Conservation (phyloP, 2,329 filamentous ascomycete species). For the Colletotrichum salicis region DNA sequence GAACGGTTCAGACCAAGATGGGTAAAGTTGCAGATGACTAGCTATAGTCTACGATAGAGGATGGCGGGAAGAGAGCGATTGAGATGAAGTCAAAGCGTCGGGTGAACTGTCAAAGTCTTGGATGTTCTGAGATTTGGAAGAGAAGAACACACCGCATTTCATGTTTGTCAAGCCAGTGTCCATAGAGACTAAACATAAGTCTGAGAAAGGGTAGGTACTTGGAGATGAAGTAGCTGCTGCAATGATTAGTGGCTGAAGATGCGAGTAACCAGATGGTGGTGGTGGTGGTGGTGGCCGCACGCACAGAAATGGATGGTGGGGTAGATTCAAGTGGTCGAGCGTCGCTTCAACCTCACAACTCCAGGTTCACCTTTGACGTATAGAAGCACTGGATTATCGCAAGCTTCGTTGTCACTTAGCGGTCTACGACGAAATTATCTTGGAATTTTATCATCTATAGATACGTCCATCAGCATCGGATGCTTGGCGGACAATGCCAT, state of each 20-base stretch:
- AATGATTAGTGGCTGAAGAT: not conserved
- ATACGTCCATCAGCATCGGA: not conserved
- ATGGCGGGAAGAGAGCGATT: not conserved
- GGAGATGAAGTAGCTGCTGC: not conserved
- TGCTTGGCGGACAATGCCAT: conserved; percentile 2
- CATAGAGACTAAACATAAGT: not conserved
- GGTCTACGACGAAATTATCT: not conserved
- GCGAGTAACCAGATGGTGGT: not conserved
- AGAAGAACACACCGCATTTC: not conserved
- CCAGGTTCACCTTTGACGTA: not conserved
- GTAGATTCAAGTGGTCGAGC: not conserved
- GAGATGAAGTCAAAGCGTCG: not conserved
- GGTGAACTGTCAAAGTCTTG: not conserved
- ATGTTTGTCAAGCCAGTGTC: not conserved
- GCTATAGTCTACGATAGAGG: not conserved
- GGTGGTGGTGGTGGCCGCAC: not conserved
- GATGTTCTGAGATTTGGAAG: not conserved
- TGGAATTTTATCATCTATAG: not conserved
- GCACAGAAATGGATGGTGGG: not conserved
- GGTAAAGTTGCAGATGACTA: not conserved
- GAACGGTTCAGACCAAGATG: not conserved
- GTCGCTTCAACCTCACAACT: conserved; percentile 5
- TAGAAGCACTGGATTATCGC: not conserved
- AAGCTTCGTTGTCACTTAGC: not conserved
- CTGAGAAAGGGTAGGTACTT: not conserved